These are phyloP conservation scores for Litchi chinensis DNA, from an alignment of 345 rosid genomes.

Conservation along the genomic window DNA sequence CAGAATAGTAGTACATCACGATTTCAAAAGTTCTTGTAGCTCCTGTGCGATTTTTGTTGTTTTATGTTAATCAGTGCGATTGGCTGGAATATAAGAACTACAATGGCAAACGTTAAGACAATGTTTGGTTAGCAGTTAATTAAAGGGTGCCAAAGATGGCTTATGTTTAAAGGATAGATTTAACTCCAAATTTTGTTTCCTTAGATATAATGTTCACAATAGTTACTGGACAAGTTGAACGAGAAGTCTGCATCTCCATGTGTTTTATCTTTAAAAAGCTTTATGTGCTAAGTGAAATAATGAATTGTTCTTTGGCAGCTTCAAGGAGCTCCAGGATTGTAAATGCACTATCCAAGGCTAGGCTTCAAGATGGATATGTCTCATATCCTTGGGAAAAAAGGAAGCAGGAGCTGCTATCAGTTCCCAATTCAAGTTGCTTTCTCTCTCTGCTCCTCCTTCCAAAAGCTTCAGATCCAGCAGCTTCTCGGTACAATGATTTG, in stretches of 20 bases:
- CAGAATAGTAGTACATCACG: neutral
- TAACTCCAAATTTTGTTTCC: neutral
- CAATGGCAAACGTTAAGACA: neutral
- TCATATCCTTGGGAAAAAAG: conserved; percentile 78
- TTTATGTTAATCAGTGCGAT: neutral
- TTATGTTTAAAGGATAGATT: neutral
- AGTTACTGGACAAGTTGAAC: neutral
- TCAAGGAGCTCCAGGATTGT: conserved; percentile 81
- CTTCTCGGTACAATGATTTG: conserved; percentile 83
- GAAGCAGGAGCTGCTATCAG: conserved; percentile 65
- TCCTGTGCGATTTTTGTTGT: neutral
- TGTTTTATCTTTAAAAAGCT: neutral
- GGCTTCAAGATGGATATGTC: conserved; percentile 93
- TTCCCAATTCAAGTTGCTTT: conserved; percentile 81
- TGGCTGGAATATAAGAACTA: neutral
- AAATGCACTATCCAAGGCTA: conserved; percentile 65
- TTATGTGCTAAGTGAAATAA: conserved; percentile 7
- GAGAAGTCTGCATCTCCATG: conserved; percentile 2
- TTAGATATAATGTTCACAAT: neutral
- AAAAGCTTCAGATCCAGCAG: conserved; percentile 69
- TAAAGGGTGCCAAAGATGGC: neutral
- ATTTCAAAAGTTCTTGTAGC: neutral
- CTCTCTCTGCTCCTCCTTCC: conserved; percentile 91
- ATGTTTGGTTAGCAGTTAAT: neutral
- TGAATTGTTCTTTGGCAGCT: conserved; percentile 44